Percentiles rank a stretch among this genome's conserved stretches.
Conservation (phyloP, 495 filamentous ascomycete species). For the Podospora pseudopauciseta region DNA sequence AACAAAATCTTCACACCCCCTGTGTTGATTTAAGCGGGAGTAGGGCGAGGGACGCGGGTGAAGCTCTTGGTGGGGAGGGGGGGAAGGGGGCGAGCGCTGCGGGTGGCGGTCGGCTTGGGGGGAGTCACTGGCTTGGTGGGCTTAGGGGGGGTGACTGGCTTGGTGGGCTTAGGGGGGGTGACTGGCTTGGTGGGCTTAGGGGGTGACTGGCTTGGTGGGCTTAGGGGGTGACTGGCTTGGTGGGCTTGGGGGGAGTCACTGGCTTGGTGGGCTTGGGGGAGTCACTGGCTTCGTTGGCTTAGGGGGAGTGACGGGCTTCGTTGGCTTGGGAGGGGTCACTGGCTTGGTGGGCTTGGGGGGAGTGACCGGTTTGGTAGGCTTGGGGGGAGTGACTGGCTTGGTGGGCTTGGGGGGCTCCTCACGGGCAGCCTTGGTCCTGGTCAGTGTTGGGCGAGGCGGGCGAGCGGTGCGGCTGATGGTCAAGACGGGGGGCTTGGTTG, state of each 20-base stretch:
- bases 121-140: too few relatives aligned
- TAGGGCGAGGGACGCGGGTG: constrained; percentile 2
- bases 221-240: background rate
- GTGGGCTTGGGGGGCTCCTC: background rate
- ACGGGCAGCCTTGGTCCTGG: constrained; percentile 1
- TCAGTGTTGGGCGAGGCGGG: background rate
- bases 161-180: background rate
- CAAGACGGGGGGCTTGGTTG: background rate
- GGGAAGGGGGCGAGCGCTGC: background rate
- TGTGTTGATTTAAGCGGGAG: background rate
- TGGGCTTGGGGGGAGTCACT: background rate
- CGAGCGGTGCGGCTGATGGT: background rate
- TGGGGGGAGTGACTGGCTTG: background rate
- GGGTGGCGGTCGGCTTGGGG: background rate
- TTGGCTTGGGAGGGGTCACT: background rate
- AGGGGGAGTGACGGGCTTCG: background rate
- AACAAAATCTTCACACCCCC: background rate
- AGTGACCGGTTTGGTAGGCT: background rate
- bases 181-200: background rate
- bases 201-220: background rate
- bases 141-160: background rate
- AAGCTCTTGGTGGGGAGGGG: background rate
- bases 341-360: constrained; percentile 3
- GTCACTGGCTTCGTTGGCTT: background rate
- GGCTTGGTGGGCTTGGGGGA: constrained; percentile 4